Base-by-base conservation (phyloP, 352 stramenopile species). In the Globisporangium uncinulatum region DNA sequence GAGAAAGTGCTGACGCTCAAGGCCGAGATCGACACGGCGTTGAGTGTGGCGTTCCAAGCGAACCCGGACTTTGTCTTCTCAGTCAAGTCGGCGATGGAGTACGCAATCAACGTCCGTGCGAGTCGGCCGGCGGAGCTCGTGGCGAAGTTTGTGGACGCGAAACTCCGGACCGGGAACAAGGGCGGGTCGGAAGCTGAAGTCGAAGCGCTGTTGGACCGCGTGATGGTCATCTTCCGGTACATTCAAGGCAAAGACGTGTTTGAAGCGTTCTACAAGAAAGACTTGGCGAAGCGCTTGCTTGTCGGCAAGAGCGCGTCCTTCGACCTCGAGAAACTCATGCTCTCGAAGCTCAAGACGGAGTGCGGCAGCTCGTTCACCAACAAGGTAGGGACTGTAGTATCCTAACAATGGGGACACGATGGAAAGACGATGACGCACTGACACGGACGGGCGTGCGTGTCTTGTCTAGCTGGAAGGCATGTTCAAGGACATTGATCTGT, bases 401-500 rank as follows among this genome's bases (percentile, higher is more conserved):
- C 15, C 14, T 29, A 44, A 52, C 29, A 29, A 46, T n/a, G 14
- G 39, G 14, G 13, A 44, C 13, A 17, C 13, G 1, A 46, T n/a
- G 14, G 39, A 3, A 4, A 44, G 7, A 17, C 13, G 1, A 29
- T 29, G 24, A 29, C 7, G 34, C 34, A 13, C 34, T 39, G 34
- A 39, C 34, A 39, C 34, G 34, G 10, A 39, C 34, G 9, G 31
- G 20, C 45, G 39, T 20, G 7, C 55, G 11, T 56, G 36, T 29
- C n/a, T 57, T 4, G 47, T 15, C 3, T 55, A 93, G 80, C 94
- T 99, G 42, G 97, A 99, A 69, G 97, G 97, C 11, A 99, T 99
- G 97, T 99, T 99, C 70, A 98, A 98, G 70, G 97, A 99, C 71
- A 98, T 99, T 56, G 95, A 98, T 54, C 84, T 98, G 32, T 98